Base-by-base conservation (phyloP, 495 filamentous ascomycete species). In the Beverwykella pulmonaria region DNA sequence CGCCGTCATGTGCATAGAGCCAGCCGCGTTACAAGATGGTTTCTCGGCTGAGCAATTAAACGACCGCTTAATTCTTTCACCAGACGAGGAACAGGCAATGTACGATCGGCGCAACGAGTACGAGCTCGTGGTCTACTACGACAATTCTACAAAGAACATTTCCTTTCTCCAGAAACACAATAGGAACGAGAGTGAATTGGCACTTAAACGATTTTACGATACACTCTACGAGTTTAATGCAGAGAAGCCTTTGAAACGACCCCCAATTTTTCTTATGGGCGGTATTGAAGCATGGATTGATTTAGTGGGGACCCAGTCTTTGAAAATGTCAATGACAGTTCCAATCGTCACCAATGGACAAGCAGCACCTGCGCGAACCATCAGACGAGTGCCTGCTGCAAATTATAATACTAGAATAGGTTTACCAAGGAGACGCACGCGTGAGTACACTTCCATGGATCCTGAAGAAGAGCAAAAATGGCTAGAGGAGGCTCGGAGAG, bases 101-200 rank as follows among this genome's bases (percentile, higher is more conserved):
- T 95, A 96, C 65, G 87, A 90, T 39, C 82, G 83, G 53, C 84
- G 94, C 25, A 82, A 94, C 67, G 83, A 90, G 66, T 96, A 87
- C 71, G 92, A 97, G 70, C 73, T 96, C 56, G 83, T 98, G 25
- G 90, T 98, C 1, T 95, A 95, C 70, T 95, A 98, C 74, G 92
- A 99, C 73, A 85, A 91, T 69, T 77, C 77, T 27, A 88, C 88
- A 1, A 72, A 72, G 25, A 82, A 89, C 70, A 79, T 80, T 60
- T 77, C 75, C 47, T 86, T 79, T 71, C 60, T 71, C 78, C 79
- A 66, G 75, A 55, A 77, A 75, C 75, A 80, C 55, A 77, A 77
- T 34, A 76, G 80, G 50, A 76, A 78, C 68, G 79, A 76, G 49
- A 84, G 69, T 53, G 80, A 84, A 20, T 80, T 84, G 47, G 82